A percentile compares a stretch with the other conserved stretches of the same genome.
Evolutionary conservation across 352 stramenopile genomes (phyloP).

Genomic region (Phytophthora hibernalis): DNA sequence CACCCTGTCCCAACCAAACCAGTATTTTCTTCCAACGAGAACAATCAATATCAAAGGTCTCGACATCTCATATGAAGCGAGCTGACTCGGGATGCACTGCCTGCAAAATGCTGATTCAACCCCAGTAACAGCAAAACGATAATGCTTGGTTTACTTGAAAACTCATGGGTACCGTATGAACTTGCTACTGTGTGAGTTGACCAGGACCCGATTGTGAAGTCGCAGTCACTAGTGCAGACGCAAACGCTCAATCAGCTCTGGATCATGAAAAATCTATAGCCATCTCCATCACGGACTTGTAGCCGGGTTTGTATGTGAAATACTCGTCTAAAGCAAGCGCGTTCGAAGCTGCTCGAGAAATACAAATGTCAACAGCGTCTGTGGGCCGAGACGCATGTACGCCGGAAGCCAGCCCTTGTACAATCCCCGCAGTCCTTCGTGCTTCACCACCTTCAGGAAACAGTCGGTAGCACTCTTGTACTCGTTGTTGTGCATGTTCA

Average conservation of each 20-base stretch:
- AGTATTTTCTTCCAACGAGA: too few species aligned
- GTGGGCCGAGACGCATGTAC: slow-evolving; percentile 84
- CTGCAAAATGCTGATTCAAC: too few species aligned
- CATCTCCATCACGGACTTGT: neutral
- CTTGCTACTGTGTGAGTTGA: neutral
- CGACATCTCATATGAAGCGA: too few species aligned
- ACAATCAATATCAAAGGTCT: too few species aligned
- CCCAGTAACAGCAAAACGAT: neutral
- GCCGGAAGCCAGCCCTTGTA: slow-evolving; percentile 88
- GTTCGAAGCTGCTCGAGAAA: slow-evolving; percentile 84
- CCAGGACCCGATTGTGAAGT: too few species aligned
- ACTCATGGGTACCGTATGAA: too few species aligned
- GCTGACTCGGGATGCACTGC: too few species aligned
- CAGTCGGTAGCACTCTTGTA: slow-evolving; percentile 85
- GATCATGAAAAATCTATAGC: neutral
- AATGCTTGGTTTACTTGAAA: neutral
- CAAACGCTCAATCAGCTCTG: too few species aligned
- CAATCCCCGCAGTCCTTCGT: slow-evolving; percentile 76
- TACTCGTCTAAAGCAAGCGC: slow-evolving; percentile 53
- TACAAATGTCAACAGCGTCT: slow-evolving; percentile 89
- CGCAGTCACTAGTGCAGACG: too few species aligned
- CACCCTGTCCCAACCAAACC: too few species aligned
- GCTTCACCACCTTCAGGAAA: slow-evolving; percentile 79
- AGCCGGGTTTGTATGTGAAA: neutral
- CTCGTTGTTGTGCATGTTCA: slow-evolving; percentile 86